phyloP scores from a whole-genome alignment of 192 early-diverging fungal genomes.

The Rhizophagus clarus region DNA sequence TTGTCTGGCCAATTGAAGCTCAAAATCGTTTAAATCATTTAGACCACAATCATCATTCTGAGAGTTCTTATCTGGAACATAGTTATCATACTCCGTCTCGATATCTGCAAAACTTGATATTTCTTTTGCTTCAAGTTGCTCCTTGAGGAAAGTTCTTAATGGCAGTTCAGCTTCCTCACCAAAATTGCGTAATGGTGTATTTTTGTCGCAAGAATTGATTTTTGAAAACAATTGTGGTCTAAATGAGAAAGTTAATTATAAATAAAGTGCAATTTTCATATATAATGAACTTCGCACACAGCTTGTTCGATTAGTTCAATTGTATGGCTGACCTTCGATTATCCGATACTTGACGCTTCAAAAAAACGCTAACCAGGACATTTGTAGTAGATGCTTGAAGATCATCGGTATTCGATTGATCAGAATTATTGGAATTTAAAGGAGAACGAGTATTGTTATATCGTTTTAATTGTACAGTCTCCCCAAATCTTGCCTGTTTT shows the following conservation, averaged over 20 bases:
- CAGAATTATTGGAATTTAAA: not conserved
- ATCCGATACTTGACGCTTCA: constrained; percentile 8
- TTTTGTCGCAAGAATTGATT: not conserved
- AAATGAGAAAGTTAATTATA: not conserved
- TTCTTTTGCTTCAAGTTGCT: constrained; percentile 19
- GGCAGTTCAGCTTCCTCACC: constrained; percentile 6
- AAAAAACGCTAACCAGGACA: constrained; percentile 24
- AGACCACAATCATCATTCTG: not conserved
- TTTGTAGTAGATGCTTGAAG: constrained; percentile 26
- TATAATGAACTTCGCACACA: not conserved
- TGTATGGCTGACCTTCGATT: constrained; percentile 1
- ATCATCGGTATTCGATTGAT: constrained; percentile 21
- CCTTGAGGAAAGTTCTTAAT: constrained; percentile 30
- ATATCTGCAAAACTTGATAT: constrained; percentile 16
- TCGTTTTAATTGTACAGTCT: constrained; percentile 5
- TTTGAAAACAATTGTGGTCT: constrained; percentile 24
- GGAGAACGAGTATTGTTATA: not conserved
- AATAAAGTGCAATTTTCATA: not conserved
- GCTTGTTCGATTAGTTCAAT: not conserved
- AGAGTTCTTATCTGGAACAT: not conserved
- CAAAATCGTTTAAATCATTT: not conserved
- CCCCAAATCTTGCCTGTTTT: constrained; percentile 6
- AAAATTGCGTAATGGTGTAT: not conserved
- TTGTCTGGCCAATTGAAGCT: constrained; percentile 6
- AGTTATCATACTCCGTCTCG: constrained; percentile 19